phyloP scores from a whole-genome alignment of 805 yeast genomes.

The Monosporozyma aquatica region DNA sequence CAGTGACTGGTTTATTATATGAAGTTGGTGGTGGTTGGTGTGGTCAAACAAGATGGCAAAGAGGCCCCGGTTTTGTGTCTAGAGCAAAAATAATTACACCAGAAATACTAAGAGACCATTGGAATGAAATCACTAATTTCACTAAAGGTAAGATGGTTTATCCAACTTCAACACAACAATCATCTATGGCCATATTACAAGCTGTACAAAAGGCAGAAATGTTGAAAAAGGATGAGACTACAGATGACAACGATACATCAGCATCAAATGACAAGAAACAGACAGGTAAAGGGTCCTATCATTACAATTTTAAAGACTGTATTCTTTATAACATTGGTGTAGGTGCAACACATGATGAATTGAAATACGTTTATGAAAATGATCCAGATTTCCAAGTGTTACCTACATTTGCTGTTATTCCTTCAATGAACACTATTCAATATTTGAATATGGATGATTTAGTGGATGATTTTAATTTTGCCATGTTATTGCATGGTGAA shows the following conservation, averaged over 20 bases:
- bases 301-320: conserved; percentile 58
- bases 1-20: conserved; percentile 68
- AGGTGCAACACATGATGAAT: conserved; percentile 73
- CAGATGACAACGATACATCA: conserved; percentile 28
- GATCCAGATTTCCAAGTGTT: conserved; percentile 69
- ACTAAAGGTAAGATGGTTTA: conserved; percentile 42
- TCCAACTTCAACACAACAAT: conserved; percentile 52
- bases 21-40: conserved; percentile 97
- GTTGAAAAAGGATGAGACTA: conserved; percentile 19
- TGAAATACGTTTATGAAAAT: conserved; percentile 73
- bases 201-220: conserved; percentile 39
- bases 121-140: conserved; percentile 62
- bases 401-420: conserved; percentile 86
- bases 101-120: conserved; percentile 62
- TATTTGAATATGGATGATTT: conserved; percentile 49
- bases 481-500: conserved; percentile 88
- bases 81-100: conserved; percentile 39
- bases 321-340: conserved; percentile 82
- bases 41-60: conserved; percentile 91
- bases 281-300: conserved; percentile 28
- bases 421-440: conserved; percentile 60
- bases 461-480: conserved; percentile 79
- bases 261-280: conserved; percentile 19
- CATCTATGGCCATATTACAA: conserved; percentile 68
- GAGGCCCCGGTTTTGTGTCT: conserved; percentile 75